Percentiles rank a stretch among this genome's conserved stretches.
Conservation (phyloP, 169 alveolate species). For the Cryptosporidium canis region DNA sequence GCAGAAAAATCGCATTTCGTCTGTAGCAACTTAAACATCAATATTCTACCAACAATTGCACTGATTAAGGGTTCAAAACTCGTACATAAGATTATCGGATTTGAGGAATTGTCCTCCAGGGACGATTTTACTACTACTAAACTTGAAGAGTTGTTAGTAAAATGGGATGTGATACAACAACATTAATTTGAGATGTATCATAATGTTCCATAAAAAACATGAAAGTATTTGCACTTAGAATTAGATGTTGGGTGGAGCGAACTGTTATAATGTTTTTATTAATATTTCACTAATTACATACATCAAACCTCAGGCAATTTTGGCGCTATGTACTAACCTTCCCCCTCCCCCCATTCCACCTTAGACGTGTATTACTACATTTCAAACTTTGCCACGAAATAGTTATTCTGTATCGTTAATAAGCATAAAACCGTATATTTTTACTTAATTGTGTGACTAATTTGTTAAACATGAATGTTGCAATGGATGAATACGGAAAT, state of each 20-base stretch:
- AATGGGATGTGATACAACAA: neutral
- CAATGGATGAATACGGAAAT: conserved; percentile 98
- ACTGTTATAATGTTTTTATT: too few species aligned
- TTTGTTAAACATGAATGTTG: conserved; percentile 83
- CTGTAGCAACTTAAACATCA: conserved; percentile 8
- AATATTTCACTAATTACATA: neutral
- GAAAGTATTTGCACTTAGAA: neutral
- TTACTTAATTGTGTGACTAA: neutral
- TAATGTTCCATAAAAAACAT: neutral
- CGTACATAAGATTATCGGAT: conserved; percentile 44
- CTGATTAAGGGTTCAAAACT: conserved; percentile 11
- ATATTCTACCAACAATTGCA: conserved; percentile 44
- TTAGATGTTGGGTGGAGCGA: neutral
- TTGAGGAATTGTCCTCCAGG: conserved; percentile 39
- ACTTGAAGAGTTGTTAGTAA: conserved; percentile 52
- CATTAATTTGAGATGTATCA: neutral
- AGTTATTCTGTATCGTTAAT: neutral
- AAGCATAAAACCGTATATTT: neutral
- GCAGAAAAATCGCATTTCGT: conserved; percentile 82
- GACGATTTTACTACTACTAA: conserved; percentile 45
- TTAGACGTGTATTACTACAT: neutral
- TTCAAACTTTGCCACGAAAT: neutral
- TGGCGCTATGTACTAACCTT: neutral
- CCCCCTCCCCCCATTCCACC: neutral
- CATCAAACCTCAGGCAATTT: neutral